Evolutionary conservation across 768 basidiomycete species (phyloP).

Genomic region (Rhizopogon salebrosus): DNA sequence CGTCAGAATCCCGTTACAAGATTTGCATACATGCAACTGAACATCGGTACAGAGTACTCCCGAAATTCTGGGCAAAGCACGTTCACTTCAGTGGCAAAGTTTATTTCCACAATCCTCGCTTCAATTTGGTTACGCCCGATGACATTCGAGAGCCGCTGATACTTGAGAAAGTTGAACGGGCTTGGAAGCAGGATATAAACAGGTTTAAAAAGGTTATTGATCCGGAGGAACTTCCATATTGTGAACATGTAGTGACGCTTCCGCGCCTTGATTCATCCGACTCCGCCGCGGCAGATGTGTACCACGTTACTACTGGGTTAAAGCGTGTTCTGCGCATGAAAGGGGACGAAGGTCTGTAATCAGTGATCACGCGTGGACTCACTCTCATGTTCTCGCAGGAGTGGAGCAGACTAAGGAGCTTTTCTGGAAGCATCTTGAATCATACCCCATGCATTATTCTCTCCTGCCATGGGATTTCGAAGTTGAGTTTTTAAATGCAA

Average conservation of each 20-base stretch:
- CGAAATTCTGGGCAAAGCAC: constrained; percentile 28
- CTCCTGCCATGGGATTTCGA: constrained; percentile 14
- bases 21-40: background rate
- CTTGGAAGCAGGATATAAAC: constrained; percentile 32
- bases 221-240: constrained; percentile 23
- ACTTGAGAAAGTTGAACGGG: constrained; percentile 29
- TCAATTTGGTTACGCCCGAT: constrained; percentile 36
- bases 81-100: constrained; percentile 41
- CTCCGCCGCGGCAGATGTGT: background rate
- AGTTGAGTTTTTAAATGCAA: constrained; percentile 15
- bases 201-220: constrained; percentile 27
- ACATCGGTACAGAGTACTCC: background rate
- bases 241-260: constrained; percentile 37
- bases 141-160: constrained; percentile 31
- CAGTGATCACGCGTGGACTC: background rate
- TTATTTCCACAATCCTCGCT: constrained; percentile 34
- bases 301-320: background rate
- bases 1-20: background rate
- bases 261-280: constrained; percentile 1
- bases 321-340: background rate
- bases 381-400: background rate
- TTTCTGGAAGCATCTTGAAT: constrained; percentile 14
- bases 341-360: background rate
- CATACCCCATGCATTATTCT: constrained; percentile 9
- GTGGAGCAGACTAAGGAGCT: background rate